Percentiles rank a stretch among this genome's conserved stretches.
Evolutionary conservation across 495 filamentous ascomycete species (phyloP).

Genomic region (Aspergillus leporis): DNA sequence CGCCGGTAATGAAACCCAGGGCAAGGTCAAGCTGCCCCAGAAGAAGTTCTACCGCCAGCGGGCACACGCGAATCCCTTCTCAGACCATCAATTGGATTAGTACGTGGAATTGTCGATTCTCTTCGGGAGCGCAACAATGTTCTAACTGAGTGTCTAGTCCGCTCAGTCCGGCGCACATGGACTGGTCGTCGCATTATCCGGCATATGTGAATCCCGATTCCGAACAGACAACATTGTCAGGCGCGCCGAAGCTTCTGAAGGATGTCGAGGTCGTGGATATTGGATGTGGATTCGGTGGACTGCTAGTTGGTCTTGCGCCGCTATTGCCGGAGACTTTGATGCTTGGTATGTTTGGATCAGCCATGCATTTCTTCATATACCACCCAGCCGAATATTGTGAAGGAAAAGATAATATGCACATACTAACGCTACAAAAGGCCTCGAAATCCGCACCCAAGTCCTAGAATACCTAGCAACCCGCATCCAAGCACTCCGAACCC

Average conservation of each 20-base stretch:
- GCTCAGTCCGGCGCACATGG: slow-evolving; percentile 77
- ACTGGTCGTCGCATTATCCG: slow-evolving; percentile 88
- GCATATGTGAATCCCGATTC: slow-evolving; percentile 53
- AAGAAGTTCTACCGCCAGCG: slow-evolving; percentile 96
- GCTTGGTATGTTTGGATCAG: slow-evolving; percentile 70
- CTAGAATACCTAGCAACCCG: slow-evolving; percentile 85
- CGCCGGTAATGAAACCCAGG: slow-evolving; percentile 21
- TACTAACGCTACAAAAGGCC: no score
- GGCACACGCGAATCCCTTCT: slow-evolving; percentile 97
- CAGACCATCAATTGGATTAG: slow-evolving; percentile 87
- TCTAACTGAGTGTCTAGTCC: slow-evolving; percentile 55
- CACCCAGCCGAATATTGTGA: no score
- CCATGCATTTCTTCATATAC: no score
- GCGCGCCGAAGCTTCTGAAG: slow-evolving; percentile 53
- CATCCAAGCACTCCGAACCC: slow-evolving; percentile 74
- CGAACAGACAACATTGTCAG: slow-evolving; percentile 33
- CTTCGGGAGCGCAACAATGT: not conserved
- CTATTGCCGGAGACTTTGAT: slow-evolving; percentile 79
- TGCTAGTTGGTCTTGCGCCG: slow-evolving; percentile 83
- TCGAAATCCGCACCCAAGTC: slow-evolving; percentile 91
- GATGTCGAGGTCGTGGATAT: slow-evolving; percentile 94
- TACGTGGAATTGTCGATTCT: slow-evolving; percentile 44
- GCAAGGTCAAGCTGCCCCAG: slow-evolving; percentile 62
- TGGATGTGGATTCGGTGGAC: slow-evolving; percentile 91
- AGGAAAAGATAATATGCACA: no score